Evolutionary conservation across 2,329 filamentous ascomycete species (phyloP).

Genomic region (Ophiostoma quercus): DNA sequence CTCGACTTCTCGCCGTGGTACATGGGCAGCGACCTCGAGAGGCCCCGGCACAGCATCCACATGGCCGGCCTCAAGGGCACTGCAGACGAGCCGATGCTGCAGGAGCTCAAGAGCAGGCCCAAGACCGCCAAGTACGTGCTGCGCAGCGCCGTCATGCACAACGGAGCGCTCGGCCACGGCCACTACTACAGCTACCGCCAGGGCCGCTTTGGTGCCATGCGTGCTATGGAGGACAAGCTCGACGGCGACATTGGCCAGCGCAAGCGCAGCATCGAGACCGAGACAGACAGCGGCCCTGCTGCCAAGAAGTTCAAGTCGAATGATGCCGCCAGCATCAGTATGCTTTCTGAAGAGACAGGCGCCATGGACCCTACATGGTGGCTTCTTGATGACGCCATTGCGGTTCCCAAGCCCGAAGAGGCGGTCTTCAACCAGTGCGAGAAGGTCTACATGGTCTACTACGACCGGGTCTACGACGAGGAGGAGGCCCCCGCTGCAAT

Average conservation of each 20-base stretch:
- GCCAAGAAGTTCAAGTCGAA: not conserved
- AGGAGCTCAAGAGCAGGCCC: not conserved
- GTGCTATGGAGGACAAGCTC: not conserved
- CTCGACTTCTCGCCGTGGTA: slow-evolving; percentile 82
- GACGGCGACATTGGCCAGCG: not conserved
- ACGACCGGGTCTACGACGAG: slow-evolving; percentile 57
- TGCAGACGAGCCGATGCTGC: not conserved
- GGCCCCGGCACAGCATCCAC: not conserved
- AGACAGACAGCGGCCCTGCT: not conserved
- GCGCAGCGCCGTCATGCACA: not conserved
- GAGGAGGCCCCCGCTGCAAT: not conserved
- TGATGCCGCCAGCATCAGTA: not conserved
- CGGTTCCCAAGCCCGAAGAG: slow-evolving; percentile 38
- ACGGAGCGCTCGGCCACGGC: not conserved
- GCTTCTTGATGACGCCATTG: not conserved
- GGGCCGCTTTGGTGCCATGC: not conserved
- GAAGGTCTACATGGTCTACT: slow-evolving; percentile 65
- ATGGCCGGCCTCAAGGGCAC: not conserved
- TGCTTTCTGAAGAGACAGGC: not conserved
- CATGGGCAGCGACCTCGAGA: slow-evolving; percentile 46
- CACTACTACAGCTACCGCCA: not conserved
- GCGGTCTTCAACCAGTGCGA: slow-evolving; percentile 64
- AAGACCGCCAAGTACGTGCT: not conserved
- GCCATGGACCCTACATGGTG: not conserved
- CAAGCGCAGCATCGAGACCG: not conserved